A percentile compares a stretch with the other conserved stretches of the same genome.
Evolutionary conservation across 2,329 filamentous ascomycete species (phyloP).

Genomic region (Delphinella strobiligena): DNA sequence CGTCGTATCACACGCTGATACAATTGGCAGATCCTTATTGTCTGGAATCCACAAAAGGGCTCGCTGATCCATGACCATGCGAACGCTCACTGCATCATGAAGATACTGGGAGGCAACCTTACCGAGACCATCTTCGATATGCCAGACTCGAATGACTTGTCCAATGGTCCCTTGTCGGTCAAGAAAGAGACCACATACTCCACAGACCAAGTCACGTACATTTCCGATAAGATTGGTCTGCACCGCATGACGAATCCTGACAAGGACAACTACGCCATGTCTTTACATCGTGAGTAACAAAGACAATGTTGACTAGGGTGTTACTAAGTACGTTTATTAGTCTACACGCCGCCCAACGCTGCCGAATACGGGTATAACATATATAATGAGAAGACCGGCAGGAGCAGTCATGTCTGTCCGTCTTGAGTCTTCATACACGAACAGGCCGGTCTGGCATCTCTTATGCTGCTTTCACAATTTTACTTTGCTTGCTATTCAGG

Average conservation of each 20-base stretch:
- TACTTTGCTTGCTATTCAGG: no score
- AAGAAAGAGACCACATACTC: constrained; percentile 57
- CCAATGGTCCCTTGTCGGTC: constrained; percentile 38
- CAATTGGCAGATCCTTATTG: constrained; percentile 57
- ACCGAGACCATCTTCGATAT: constrained; percentile 70
- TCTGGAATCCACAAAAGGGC: constrained; percentile 75
- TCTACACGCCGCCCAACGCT: constrained; percentile 84
- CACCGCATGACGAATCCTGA: constrained; percentile 72
- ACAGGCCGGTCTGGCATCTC: no score
- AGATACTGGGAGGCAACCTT: constrained; percentile 63
- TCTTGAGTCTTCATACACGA: no score
- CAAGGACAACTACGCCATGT: constrained; percentile 62
- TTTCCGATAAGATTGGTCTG: constrained; percentile 77
- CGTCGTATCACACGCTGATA: constrained; percentile 10
- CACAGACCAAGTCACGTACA: constrained; percentile 71
- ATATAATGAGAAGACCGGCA: constrained; percentile 67
- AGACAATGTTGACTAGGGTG: no score
- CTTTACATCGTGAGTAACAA: constrained; percentile 56
- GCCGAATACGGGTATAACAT: constrained; percentile 70
- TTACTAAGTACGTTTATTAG: no score
- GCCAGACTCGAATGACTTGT: constrained; percentile 13
- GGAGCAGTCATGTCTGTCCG: constrained; percentile 49
- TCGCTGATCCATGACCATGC: constrained; percentile 72
- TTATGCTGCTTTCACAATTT: no score
- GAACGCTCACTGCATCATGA: constrained; percentile 88